A percentile compares a stretch with the other conserved stretches of the same genome.
phyloP scores from a whole-genome alignment of 352 stramenopile genomes.

The Phytophthora pseudosyringae region DNA sequence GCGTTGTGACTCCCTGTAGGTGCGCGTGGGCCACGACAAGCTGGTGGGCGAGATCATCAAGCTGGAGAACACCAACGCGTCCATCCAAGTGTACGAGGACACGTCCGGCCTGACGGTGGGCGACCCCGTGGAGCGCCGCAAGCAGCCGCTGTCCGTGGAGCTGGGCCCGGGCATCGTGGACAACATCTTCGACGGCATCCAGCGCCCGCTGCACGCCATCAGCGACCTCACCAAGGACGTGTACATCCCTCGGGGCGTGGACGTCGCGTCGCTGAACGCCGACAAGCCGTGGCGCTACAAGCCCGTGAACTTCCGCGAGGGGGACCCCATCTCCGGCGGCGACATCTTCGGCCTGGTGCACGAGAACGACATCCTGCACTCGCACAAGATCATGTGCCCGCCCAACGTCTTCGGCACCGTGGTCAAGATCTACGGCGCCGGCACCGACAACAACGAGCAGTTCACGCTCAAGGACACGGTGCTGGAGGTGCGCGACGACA shows the following conservation, averaged over 20 bases:
- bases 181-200: constrained; percentile 99
- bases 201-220: constrained; percentile 98
- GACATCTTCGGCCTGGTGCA: constrained; percentile 99
- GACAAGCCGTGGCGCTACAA: constrained; percentile 97
- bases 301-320: constrained; percentile 94
- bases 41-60: constrained; percentile 99
- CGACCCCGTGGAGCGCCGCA: constrained; percentile 97
- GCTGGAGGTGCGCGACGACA: constrained; percentile 98
- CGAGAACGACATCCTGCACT: constrained; percentile 99
- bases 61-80: constrained; percentile 99
- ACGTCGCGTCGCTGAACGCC: constrained; percentile 94
- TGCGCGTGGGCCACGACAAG: constrained; percentile 99
- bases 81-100: constrained; percentile 99
- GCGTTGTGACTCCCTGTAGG: constrained; percentile 64
- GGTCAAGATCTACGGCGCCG: constrained; percentile 98
- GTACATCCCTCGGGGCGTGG: constrained; percentile 98
- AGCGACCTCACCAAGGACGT: constrained; percentile 94
- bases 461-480: constrained; percentile 98
- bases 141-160: constrained; percentile 98
- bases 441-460: constrained; percentile 96
- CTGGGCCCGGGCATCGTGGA: constrained; percentile 99
- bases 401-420: constrained; percentile 99
- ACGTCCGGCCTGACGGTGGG: constrained; percentile 98
- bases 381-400: constrained; percentile 99
- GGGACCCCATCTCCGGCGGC: constrained; percentile 95